These are phyloP conservation scores for Gynochthodes officinalis DNA, from an alignment of 257 asterid genomes.

Conservation along the genomic window DNA sequence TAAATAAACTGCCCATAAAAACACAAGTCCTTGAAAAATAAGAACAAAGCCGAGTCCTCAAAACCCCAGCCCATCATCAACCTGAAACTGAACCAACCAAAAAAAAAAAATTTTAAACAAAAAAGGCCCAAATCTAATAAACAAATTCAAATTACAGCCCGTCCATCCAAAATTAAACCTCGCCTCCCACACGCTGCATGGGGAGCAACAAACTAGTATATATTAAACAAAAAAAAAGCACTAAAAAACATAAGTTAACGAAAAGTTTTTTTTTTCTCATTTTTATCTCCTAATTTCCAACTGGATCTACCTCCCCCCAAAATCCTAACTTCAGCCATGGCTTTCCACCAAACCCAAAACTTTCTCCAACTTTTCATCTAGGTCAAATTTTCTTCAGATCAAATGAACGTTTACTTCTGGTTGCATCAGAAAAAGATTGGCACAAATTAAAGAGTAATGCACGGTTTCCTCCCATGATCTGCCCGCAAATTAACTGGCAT, in stretches of 20 bases:
- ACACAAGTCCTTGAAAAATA: not conserved
- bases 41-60: not conserved
- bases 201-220: not conserved
- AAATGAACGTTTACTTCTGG: conserved; percentile 35
- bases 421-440: conserved; percentile 33
- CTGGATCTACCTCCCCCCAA: conserved; percentile 33
- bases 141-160: conserved; percentile 5
- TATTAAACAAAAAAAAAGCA: conserved; percentile 24
- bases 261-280: conserved; percentile 36
- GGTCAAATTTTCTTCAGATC: conserved; percentile 38
- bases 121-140: conserved; percentile 7
- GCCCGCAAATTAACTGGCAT: conserved; percentile 4
- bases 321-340: conserved; percentile 24
- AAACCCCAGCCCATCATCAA: not conserved
- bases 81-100: conserved; percentile 5
- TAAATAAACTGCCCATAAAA: not conserved
- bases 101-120: not conserved
- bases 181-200: not conserved
- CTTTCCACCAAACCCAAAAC: conserved; percentile 23
- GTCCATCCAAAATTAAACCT: conserved; percentile 4
- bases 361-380: conserved; percentile 20
- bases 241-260: conserved; percentile 32
- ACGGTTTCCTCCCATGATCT: conserved; percentile 4
- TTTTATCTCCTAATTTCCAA: conserved; percentile 42
- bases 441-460: conserved; percentile 10